A percentile compares a stretch with the other conserved stretches of the same genome.
These are phyloP conservation scores for Tolypocladium guangdongense DNA, from an alignment of 2,329 filamentous ascomycete species.

Conservation along the genomic window DNA sequence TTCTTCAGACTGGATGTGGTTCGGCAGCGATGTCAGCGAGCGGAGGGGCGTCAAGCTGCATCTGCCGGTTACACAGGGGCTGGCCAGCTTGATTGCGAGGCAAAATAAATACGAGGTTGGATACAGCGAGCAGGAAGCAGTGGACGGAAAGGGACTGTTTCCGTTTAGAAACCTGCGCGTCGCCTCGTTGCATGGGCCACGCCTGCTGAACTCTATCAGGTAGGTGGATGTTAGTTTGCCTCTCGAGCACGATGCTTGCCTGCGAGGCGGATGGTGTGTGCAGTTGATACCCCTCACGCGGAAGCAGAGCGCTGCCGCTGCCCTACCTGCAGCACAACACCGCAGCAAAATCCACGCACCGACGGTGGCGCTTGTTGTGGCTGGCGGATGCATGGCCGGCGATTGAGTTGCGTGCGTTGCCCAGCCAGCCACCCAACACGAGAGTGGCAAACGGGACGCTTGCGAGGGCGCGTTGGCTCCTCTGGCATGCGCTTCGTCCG, in stretches of 20 bases:
- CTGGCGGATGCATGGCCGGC: background rate
- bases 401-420: background rate
- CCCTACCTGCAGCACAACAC: background rate
- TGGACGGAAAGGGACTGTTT: background rate
- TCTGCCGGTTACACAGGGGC: background rate
- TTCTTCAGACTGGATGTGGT: background rate
- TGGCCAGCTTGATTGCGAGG: background rate
- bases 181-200: background rate
- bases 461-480: background rate
- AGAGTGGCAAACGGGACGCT: background rate
- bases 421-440: background rate
- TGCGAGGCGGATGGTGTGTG: background rate
- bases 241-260: background rate
- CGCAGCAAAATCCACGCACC: background rate
- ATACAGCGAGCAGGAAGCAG: background rate
- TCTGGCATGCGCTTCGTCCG: background rate
- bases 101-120: background rate
- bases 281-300: background rate
- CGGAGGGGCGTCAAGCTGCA: background rate
- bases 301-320: background rate
- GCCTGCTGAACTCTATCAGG: background rate
- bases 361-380: background rate
- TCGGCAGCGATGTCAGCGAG: background rate
- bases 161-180: background rate
- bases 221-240: background rate